A percentile compares a stretch with the other conserved stretches of the same genome.
phyloP scores from a whole-genome alignment of 108 stramenopile genomes.

The Aurantiochytrium sp. region DNA sequence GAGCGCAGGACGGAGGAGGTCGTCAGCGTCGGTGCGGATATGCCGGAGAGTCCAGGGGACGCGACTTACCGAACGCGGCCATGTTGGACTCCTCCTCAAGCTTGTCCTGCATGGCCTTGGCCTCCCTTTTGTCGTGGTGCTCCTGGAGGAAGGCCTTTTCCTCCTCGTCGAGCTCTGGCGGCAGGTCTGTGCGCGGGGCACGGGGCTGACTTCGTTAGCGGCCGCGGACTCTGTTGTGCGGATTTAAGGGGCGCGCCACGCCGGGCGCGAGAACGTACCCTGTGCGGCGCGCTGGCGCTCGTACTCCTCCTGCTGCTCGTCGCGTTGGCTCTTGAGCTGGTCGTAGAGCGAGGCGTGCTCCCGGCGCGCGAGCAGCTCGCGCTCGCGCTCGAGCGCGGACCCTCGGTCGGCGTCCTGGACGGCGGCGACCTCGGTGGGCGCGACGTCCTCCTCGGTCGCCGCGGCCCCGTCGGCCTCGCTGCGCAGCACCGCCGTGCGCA shows the following conservation, averaged over 20 bases:
- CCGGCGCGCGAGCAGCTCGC: not conserved
- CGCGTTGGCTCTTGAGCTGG: not conserved
- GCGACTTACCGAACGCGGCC: not conserved
- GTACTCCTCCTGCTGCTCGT: not conserved
- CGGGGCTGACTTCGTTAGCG: too few relatives aligned
- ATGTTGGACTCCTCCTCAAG: not conserved
- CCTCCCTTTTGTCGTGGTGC: not conserved
- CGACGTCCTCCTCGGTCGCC: not conserved
- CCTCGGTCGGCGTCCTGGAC: not conserved
- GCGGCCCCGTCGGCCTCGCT: not conserved
- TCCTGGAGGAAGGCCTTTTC: not conserved
- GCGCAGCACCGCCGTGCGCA: not conserved
- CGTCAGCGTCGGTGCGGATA: not conserved
- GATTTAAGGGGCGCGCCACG: not conserved
- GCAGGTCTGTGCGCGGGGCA: not conserved
- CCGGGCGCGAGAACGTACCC: not conserved
- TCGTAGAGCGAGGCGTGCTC: conserved; percentile 1
- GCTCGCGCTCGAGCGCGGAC: not conserved
- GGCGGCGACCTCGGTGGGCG: not conserved
- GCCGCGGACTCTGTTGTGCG: too few relatives aligned
- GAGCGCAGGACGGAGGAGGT: not conserved
- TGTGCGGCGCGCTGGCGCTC: not conserved
- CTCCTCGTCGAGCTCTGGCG: not conserved
- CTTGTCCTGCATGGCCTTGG: not conserved
- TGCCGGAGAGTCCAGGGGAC: not conserved